Percentiles rank a stretch among this genome's conserved stretches.
These are phyloP conservation scores for Boletellus emodensis DNA, from an alignment of 768 basidiomycete genomes.

Conservation along the genomic window DNA sequence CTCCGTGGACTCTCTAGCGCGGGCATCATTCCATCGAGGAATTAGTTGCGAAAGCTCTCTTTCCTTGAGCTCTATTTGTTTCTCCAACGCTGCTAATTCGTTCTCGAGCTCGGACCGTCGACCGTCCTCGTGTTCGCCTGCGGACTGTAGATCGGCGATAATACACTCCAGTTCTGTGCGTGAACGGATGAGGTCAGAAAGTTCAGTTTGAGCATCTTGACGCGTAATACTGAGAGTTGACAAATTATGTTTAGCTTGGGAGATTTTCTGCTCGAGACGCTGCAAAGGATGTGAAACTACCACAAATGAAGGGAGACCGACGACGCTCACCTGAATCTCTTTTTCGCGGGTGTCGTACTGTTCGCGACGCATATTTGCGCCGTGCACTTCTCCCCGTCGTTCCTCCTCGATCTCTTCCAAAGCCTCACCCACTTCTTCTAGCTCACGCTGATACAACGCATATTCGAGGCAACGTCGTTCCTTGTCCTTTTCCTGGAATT, in stretches of 20 bases:
- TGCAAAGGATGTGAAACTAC: conserved; percentile 27
- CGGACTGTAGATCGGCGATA: conserved; percentile 69
- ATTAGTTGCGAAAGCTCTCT: conserved; percentile 54
- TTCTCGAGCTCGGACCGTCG: conserved; percentile 57
- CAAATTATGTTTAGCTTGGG: conserved; percentile 62
- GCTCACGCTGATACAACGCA: conserved; percentile 85
- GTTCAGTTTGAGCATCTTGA: conserved; percentile 74
- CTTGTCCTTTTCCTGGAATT: conserved; percentile 94
- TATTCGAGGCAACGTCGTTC: conserved; percentile 94
- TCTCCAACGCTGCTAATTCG: conserved; percentile 60
- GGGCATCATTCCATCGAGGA: conserved; percentile 67
- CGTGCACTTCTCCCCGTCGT: conserved; percentile 75
- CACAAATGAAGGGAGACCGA: neutral
- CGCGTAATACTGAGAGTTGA: conserved; percentile 69
- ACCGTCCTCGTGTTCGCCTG: conserved; percentile 61
- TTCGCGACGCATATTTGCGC: conserved; percentile 75
- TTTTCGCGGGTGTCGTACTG: conserved; percentile 82
- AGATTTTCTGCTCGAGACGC: conserved; percentile 71
- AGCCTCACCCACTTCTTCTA: conserved; percentile 83
- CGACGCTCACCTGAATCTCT: conserved; percentile 64
- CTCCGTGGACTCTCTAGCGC: conserved; percentile 48
- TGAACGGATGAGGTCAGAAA: conserved; percentile 80
- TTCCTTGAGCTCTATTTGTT: conserved; percentile 63
- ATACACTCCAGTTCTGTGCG: conserved; percentile 85
- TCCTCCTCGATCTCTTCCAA: conserved; percentile 86